Base-by-base conservation (phyloP, 139 green algal species). In the Desmodesmus armatus region DNA sequence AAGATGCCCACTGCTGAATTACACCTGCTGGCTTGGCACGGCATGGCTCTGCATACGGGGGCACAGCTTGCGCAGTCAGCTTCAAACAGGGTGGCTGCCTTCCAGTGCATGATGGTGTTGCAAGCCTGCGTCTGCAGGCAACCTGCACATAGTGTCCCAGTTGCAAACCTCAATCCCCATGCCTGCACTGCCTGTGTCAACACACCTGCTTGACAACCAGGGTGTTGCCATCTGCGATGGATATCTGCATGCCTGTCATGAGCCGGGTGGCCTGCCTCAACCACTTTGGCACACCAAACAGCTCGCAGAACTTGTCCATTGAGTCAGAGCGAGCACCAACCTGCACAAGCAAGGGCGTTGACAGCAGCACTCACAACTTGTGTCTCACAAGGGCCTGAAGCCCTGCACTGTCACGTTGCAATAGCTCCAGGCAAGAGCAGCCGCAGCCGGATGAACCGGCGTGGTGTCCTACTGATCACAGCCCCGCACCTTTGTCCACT, bases 231-330 rank as follows among this genome's bases (percentile, higher is more conserved):
- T 62, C 71, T 21, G 9, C 41, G 35, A 82, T 11, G 25, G n/a
- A 19, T 2, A 82, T 49, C 53, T 82, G 55, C 53, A 82, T 3
- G 37, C 53, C 76, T 23, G 13, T 13, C 53, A 82, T 82, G 13
- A 82, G 55, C 27, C 76, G 76, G 41, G 76, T 82, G 55, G 76
- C 76, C 41, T 71, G 55, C 27, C 76, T 37, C 53, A 82, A 35
- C 51, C 62, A 82, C 25, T 35, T 21, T 6, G 76, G 76, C 23
- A 82, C 76, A 25, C 55, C 53, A 82, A 82, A 82, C 53, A 82
- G 76, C 21, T 82, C 27, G 55, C 55, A 82, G 76, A 82, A 82
- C 35, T 37, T 55, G 31, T 82, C 76, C 73, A 80, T 80, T 13
- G 73, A 41, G 25, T 80, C 65, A 9, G n/a, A 41, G 31, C 33